Base-by-base conservation (phyloP, 768 basidiomycete species). In the Pilatotrama ljubarskyi region DNA sequence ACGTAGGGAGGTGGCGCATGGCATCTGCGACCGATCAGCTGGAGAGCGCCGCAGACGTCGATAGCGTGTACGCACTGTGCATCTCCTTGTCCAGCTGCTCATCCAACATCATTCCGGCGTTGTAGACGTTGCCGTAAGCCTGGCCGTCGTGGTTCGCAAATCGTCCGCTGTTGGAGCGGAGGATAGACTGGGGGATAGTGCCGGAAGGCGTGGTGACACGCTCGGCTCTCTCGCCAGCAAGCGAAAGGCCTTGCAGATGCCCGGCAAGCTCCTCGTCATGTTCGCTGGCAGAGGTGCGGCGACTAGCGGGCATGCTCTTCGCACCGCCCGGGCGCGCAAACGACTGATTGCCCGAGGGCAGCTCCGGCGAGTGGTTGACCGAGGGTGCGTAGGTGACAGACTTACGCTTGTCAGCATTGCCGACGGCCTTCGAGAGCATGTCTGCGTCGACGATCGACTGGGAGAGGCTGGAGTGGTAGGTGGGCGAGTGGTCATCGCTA, bases 71-170 rank as follows among this genome's bases (percentile, higher is more conserved):
- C 89, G 67, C 66, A 94, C 93, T 94, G 70, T 95, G 88, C 85
- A 96, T 94, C 72, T 96, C 94, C 75, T 92, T 86, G 69, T 96
- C 94, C 65, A 96, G 75, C 69, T 95, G 93, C 72, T 95, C 91
- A 66, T 96, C 94, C 62, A 96, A 77, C 85, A 95, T 87, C 87
- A 93, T 88, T 29, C 91, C 91, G 40, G 90, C 84, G 69, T 92
- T 93, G 73, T 85, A 91, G 35, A 79, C 80, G 61, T 80, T 85
- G 8, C 83, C 83, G 69, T 85, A 84, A 49, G 78, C 80, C 14
- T 78, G 74, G 40, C 80, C 83, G 54, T 89, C 86, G 49, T 85
- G 85, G 46, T 84, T 82, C 20, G 69, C 77, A 66, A 83, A 85
- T 18, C 83, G 80, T 10, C 76, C 75, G 63, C 77, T 80, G 10